Conservation (phyloP, 139 green algal genomes). For the Yamagishiella unicocca region DNA sequence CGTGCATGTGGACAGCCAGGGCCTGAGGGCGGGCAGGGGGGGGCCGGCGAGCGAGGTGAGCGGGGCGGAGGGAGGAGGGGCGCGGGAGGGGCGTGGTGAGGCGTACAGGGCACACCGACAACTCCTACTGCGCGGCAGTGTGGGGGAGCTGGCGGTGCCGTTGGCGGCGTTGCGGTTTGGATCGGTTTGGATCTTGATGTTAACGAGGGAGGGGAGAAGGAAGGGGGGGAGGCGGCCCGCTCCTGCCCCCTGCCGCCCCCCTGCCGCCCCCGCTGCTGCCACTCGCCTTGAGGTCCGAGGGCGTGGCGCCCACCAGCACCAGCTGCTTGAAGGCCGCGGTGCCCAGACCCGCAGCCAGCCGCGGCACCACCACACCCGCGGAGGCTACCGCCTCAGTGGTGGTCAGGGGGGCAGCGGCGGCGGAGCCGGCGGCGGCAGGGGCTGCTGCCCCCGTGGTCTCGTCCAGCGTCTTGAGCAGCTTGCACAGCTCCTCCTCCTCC, state of each 20-base stretch:
- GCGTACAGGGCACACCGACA: too few species aligned
- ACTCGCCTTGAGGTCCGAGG: slow-evolving; percentile 41
- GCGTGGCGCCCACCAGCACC: slow-evolving; percentile 2
- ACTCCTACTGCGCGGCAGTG: too few species aligned
- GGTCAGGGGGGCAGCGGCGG: neutral
- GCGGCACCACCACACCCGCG: slow-evolving; percentile 13
- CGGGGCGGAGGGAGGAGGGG: neutral
- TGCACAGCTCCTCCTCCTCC: slow-evolving; percentile 44
- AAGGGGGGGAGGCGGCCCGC: too few species aligned
- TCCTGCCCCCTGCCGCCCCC: neutral
- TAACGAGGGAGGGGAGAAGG: too few species aligned
- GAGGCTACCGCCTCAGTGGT: neutral
- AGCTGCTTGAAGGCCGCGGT: slow-evolving; percentile 23
- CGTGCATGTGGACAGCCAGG: slow-evolving; percentile 34
- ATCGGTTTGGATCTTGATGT: too few species aligned
- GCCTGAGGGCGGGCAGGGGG: too few species aligned
- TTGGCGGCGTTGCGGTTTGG: too few species aligned
- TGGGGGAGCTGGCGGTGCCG: too few species aligned
- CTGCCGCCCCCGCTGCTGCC: neutral
- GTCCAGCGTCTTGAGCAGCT: slow-evolving; percentile 23
- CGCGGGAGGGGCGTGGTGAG: neutral
- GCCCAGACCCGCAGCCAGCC: slow-evolving; percentile 21
- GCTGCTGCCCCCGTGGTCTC: neutral
- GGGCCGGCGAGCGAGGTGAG: neutral
- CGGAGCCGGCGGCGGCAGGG: neutral